Evolutionary conservation across 1,284 basidiomycete species (phyloP).

Genomic region (Ustilago tritici): DNA sequence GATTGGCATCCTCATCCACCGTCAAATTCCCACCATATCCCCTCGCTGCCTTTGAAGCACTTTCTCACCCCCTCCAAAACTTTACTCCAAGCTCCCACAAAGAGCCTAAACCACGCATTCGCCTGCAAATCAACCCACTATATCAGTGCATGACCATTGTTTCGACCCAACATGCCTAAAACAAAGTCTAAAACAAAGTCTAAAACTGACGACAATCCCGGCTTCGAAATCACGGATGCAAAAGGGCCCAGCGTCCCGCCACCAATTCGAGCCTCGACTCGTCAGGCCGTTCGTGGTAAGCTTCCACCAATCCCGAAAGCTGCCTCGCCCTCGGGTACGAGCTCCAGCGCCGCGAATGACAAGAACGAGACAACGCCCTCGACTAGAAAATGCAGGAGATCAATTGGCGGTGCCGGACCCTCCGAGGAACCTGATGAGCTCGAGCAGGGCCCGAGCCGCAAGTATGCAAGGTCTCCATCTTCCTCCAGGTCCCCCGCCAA

Average conservation of each 20-base stretch:
- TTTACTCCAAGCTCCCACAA: too few relatives aligned
- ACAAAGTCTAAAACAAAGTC: conserved; percentile 1
- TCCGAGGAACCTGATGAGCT: conserved; percentile 29
- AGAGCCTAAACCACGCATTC: too few relatives aligned
- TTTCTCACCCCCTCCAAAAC: too few relatives aligned
- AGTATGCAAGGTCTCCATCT: conserved; percentile 21
- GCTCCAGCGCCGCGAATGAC: background rate
- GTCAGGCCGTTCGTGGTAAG: conserved; percentile 17
- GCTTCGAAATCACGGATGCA: conserved; percentile 13
- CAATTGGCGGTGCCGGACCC: conserved; percentile 10
- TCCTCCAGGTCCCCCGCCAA: conserved; percentile 3
- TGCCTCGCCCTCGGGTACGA: conserved; percentile 4
- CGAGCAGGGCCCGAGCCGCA: conserved; percentile 27
- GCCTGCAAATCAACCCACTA: background rate
- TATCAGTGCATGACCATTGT: background rate
- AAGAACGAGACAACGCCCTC: background rate
- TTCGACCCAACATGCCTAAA: background rate
- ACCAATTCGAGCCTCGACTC: conserved; percentile 2
- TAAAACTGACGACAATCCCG: conserved; percentile 10
- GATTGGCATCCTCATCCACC: background rate
- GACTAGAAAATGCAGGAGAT: conserved; percentile 16
- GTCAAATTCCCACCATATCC: background rate
- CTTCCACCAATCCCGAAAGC: conserved; percentile 27
- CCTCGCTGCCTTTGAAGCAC: background rate
- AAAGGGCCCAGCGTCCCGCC: conserved; percentile 11